Evolutionary conservation across 1,284 basidiomycete genomes (phyloP).

Genomic region (Moesziomyces sp.): DNA sequence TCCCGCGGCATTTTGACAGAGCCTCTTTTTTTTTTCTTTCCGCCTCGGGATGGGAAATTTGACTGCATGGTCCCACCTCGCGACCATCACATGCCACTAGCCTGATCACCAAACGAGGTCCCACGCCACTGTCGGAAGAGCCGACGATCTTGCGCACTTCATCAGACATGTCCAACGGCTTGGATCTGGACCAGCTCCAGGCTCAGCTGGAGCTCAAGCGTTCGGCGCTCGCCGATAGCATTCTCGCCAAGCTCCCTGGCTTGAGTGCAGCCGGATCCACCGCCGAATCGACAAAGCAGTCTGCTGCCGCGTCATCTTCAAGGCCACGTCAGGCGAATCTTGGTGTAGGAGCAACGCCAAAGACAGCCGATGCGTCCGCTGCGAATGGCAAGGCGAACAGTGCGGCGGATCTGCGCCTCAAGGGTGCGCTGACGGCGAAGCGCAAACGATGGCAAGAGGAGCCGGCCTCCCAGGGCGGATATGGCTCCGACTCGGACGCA

Average conservation of each 20-base stretch:
- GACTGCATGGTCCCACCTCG: neutral
- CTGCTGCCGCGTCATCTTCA: slow-evolving; percentile 6
- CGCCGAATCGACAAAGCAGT: slow-evolving; percentile 8
- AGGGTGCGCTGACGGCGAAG: slow-evolving; percentile 46
- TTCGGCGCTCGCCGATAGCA: slow-evolving; percentile 56
- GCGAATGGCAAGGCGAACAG: slow-evolving; percentile 16
- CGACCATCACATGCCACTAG: neutral
- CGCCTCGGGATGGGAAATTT: neutral
- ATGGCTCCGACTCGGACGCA: slow-evolving; percentile 25
- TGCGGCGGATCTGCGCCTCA: slow-evolving; percentile 47
- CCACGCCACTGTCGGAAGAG: too few relatives aligned
- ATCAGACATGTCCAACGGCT: slow-evolving; percentile 18
- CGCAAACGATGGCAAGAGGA: slow-evolving; percentile 40
- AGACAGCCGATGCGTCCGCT: neutral
- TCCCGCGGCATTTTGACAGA: neutral
- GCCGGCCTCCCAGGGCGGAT: slow-evolving; percentile 2
- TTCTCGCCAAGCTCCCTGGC: slow-evolving; percentile 51
- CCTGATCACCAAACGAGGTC: neutral
- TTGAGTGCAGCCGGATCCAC: slow-evolving; percentile 9
- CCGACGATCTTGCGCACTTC: slow-evolving; percentile 1
- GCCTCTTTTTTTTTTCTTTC: neutral
- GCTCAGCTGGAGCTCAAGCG: slow-evolving; percentile 60
- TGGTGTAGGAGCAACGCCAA: slow-evolving; percentile 55
- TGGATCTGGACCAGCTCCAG: slow-evolving; percentile 58
- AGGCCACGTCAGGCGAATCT: slow-evolving; percentile 50